phyloP scores from a whole-genome alignment of 768 basidiomycete species.

The Mycena indigotica region DNA sequence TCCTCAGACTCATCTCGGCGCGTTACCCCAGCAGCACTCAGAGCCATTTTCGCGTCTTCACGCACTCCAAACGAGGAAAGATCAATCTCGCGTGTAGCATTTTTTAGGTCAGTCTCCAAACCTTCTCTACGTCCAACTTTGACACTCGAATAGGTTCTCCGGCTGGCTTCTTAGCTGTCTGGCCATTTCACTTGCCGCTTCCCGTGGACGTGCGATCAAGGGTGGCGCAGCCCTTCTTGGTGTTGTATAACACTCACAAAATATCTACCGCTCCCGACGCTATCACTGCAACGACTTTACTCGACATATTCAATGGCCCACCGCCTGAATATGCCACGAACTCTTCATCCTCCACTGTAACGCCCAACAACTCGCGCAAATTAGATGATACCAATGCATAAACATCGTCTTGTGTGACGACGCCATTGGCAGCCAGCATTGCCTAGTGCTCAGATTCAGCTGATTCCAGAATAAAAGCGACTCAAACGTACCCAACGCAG shows the following conservation, averaged over 20 bases:
- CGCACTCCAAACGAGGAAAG: slow-evolving; percentile 81
- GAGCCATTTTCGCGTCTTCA: slow-evolving; percentile 86
- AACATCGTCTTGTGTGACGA: slow-evolving; percentile 42
- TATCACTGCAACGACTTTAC: slow-evolving; percentile 59
- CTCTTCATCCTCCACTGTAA: slow-evolving; percentile 46
- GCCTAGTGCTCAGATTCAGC: slow-evolving; percentile 34
- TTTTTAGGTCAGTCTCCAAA: slow-evolving; percentile 64
- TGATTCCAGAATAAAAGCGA: neutral
- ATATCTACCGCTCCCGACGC: slow-evolving; percentile 59
- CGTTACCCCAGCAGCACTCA: slow-evolving; percentile 78
- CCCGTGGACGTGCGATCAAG: slow-evolving; percentile 68
- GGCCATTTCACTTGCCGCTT: slow-evolving; percentile 74
- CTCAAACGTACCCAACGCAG: slow-evolving; percentile 67
- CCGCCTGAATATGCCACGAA: slow-evolving; percentile 65
- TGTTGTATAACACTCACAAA: slow-evolving; percentile 48
- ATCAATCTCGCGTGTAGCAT: slow-evolving; percentile 80
- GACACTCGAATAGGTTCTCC: slow-evolving; percentile 56
- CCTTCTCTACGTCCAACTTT: slow-evolving; percentile 6
- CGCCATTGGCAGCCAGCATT: slow-evolving; percentile 48
- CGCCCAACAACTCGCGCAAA: slow-evolving; percentile 39
- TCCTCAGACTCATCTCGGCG: slow-evolving; percentile 54
- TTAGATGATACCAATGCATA: slow-evolving; percentile 49
- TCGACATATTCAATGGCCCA: slow-evolving; percentile 54
- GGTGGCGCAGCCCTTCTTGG: slow-evolving; percentile 68
- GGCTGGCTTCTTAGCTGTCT: slow-evolving; percentile 84